Conservation (phyloP, 441 rosid genomes). For the Manihot esculenta region DNA sequence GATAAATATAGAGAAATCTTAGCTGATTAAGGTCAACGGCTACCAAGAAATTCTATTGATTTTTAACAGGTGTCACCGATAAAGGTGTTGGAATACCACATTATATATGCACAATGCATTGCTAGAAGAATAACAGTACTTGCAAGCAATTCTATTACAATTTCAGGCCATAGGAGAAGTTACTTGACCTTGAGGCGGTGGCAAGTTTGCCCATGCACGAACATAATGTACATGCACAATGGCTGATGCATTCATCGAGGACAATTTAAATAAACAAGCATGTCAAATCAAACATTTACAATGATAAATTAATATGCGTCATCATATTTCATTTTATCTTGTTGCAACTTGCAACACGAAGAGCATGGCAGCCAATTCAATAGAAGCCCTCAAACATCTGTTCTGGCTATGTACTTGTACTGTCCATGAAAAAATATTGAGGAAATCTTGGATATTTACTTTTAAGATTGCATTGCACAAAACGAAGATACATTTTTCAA, state of each 20-base stretch:
- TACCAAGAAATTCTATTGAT: neutral
- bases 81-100: neutral
- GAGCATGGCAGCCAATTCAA: conserved; percentile 2
- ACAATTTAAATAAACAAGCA: neutral
- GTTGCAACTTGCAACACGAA: neutral
- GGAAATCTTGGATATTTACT: neutral
- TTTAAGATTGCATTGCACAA: neutral
- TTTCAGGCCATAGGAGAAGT: neutral
- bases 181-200: no score
- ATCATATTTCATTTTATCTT: conserved; percentile 5
- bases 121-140: neutral
- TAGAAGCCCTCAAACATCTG: neutral
- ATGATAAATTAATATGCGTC: neutral
- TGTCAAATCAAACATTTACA: neutral
- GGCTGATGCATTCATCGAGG: neutral
- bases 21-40: neutral
- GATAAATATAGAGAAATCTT: neutral
- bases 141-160: neutral
- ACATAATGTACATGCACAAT: neutral
- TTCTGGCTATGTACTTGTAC: neutral
- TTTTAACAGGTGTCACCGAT: neutral
- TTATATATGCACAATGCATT: neutral
- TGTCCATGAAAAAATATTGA: neutral
- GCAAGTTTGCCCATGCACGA: no score
- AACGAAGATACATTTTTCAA: neutral